Percentiles rank a stretch among this genome's conserved stretches.
These are phyloP conservation scores for Pistacia vera DNA, from an alignment of 345 rosid species.

Conservation along the genomic window DNA sequence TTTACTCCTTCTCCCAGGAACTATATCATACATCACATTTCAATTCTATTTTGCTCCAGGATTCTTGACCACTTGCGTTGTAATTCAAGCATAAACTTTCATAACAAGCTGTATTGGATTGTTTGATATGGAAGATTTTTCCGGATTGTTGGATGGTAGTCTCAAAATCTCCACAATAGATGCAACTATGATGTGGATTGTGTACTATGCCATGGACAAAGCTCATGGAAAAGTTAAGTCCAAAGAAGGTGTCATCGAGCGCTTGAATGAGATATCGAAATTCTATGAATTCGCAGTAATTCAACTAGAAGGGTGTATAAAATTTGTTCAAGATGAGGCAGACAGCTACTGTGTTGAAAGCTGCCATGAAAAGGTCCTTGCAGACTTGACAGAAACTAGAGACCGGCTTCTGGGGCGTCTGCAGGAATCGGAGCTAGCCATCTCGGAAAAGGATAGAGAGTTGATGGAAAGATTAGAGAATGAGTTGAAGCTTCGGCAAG, in stretches of 20 bases:
- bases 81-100: too few species aligned
- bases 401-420: constrained; percentile 78
- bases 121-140: constrained; percentile 46
- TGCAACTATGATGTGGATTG: constrained; percentile 85
- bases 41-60: not conserved
- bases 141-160: constrained; percentile 48
- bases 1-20: not conserved
- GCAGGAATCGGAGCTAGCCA: constrained; percentile 59
- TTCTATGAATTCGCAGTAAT: constrained; percentile 84
- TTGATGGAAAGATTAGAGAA: constrained; percentile 50
- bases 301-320: constrained; percentile 74
- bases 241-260: constrained; percentile 58
- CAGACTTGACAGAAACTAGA: constrained; percentile 61
- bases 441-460: constrained; percentile 71
- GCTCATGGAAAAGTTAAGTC: constrained; percentile 75
- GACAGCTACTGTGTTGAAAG: constrained; percentile 49
- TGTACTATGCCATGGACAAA: constrained; percentile 73
- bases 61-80: too few species aligned
- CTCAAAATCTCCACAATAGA: constrained; percentile 65
- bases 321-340: constrained; percentile 70
- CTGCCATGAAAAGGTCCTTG: constrained; percentile 56
- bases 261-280: constrained; percentile 71
- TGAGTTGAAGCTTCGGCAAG: constrained; percentile 57
- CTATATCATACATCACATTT: not conserved
- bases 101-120: not conserved